A percentile compares a stretch with the other conserved stretches of the same genome.
phyloP scores from a whole-genome alignment of 352 stramenopile genomes.

The Phytophthora syringae region DNA sequence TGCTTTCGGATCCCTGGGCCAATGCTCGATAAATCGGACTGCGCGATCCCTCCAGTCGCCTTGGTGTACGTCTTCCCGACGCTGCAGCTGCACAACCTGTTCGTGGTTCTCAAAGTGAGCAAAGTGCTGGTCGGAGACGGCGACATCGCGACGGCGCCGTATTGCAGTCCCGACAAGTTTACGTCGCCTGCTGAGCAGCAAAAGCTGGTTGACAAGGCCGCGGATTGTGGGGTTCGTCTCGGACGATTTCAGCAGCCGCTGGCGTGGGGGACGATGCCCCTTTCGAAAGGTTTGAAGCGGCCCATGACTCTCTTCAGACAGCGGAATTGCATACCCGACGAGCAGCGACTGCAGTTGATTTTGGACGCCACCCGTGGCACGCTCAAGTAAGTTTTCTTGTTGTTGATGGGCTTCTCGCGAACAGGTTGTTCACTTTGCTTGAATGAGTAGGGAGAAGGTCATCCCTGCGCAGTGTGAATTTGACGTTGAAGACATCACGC shows the following conservation, averaged over 20 bases:
- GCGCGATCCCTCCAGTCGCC: slow-evolving; percentile 25
- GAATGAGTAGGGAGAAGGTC: slow-evolving; percentile 47
- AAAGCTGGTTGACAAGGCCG: slow-evolving; percentile 61
- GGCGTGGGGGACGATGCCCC: slow-evolving; percentile 61
- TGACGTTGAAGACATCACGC: slow-evolving; percentile 55
- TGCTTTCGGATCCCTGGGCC: slow-evolving; percentile 50
- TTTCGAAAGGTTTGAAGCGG: slow-evolving; percentile 51
- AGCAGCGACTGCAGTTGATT: slow-evolving; percentile 63
- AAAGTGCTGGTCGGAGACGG: slow-evolving; percentile 67
- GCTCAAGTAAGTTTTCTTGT: slow-evolving; percentile 47
- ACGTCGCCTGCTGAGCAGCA: slow-evolving; percentile 51
- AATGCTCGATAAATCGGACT: slow-evolving; percentile 23
- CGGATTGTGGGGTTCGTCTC: slow-evolving; percentile 51
- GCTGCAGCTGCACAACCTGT: slow-evolving; percentile 54
- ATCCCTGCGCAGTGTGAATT: slow-evolving; percentile 65
- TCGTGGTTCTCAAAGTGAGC: slow-evolving; percentile 71
- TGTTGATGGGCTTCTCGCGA: background rate
- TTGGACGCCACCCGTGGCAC: slow-evolving; percentile 54
- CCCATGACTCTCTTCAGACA: slow-evolving; percentile 73
- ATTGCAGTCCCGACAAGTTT: slow-evolving; percentile 71
- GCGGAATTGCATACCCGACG: slow-evolving; percentile 60
- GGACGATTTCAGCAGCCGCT: slow-evolving; percentile 64
- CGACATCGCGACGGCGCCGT: slow-evolving; percentile 58
- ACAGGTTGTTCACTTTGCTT: background rate
- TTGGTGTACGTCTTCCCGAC: slow-evolving; percentile 68